Evolutionary conservation across 192 early-diverging fungal species (phyloP).

Genomic region (Paraglomus occultum): DNA sequence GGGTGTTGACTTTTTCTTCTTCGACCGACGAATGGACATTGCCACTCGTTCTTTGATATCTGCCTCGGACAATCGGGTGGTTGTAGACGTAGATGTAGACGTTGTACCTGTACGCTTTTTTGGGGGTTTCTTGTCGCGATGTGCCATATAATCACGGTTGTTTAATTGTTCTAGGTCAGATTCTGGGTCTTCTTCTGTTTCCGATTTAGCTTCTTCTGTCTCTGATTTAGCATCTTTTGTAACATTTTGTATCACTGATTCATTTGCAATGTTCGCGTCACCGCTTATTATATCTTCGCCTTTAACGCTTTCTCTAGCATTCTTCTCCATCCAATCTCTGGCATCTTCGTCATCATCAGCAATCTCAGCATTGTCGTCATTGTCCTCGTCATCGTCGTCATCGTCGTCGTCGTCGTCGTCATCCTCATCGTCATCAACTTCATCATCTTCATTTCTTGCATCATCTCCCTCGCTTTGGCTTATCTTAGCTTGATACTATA

Average conservation of each 20-base stretch:
- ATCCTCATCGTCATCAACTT: slow-evolving; percentile 20
- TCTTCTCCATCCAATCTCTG: slow-evolving; percentile 37
- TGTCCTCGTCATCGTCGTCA: slow-evolving; percentile 32
- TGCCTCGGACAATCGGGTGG: slow-evolving; percentile 37
- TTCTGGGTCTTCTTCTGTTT: slow-evolving; percentile 28
- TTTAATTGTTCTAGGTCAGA: slow-evolving; percentile 23
- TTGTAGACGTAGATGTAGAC: slow-evolving; percentile 28
- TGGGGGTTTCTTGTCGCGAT: slow-evolving; percentile 41
- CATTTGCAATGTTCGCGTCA: not conserved
- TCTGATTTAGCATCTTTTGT: too few species aligned
- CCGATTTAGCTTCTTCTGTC: too few species aligned
- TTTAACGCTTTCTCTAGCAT: slow-evolving; percentile 33
- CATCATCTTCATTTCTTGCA: slow-evolving; percentile 31
- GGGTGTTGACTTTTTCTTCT: slow-evolving; percentile 33
- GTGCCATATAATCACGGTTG: slow-evolving; percentile 51
- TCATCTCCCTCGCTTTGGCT: slow-evolving; percentile 33
- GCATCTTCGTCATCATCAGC: slow-evolving; percentile 33
- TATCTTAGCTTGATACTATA: slow-evolving; percentile 31
- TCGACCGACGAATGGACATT: slow-evolving; percentile 34
- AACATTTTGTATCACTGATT: too few species aligned
- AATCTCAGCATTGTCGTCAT: not conserved
- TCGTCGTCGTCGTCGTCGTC: slow-evolving; percentile 18
- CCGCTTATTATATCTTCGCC: not conserved
- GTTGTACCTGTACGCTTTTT: slow-evolving; percentile 31
- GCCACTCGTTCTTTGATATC: slow-evolving; percentile 56